Base-by-base conservation (phyloP, 805 yeast species). In the Zygotorulaspora chibaensis region DNA sequence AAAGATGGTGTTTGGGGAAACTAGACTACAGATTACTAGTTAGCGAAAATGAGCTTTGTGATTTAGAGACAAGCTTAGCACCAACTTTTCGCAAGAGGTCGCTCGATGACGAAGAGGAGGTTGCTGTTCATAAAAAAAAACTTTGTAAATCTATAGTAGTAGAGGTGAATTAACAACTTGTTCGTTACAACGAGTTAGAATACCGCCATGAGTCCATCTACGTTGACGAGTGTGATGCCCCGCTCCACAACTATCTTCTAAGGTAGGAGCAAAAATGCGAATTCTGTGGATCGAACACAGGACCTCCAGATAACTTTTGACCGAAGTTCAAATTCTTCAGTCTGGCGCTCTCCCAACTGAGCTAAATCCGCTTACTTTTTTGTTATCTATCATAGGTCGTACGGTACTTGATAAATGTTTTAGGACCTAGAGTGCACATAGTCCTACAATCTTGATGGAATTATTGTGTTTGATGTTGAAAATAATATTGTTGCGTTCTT, bases 241-340 rank as follows among this genome's bases (percentile, higher is more conserved):
- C n/a, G n/a, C n/a, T n/a, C n/a, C n/a, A n/a, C n/a, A n/a, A n/a
- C n/a, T n/a, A n/a, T n/a, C n/a, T n/a, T n/a, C n/a, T 10, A 29
- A 38, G 11, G 3, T n/a, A n/a, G 31, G 44, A 57, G 54, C 50
- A 50, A 43, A 51, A 51, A 55, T 73, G 79, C 79, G 77, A 72
- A 65, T 72, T 74, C 75, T 78, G 84, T 77, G 85, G 84, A 77
- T 80, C 81, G 84, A 80, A 81, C 84, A 77, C 84, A 78, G 81
- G 83, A 79, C 85, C 85, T 81, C 74, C 83, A 79, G 61, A 59
- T 50, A 30, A 43, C 55, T 26, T 27, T 30, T 25, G 54, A 52
- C 56, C 56, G 50, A 55, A 54, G 59, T 47, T 40, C 27, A 23
- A 4, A n/a, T 12, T 54, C 69, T 67, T 66, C 70, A 66, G 70